phyloP scores from a whole-genome alignment of 2,329 filamentous ascomycete genomes.

The Fusarium solani-melongenae region DNA sequence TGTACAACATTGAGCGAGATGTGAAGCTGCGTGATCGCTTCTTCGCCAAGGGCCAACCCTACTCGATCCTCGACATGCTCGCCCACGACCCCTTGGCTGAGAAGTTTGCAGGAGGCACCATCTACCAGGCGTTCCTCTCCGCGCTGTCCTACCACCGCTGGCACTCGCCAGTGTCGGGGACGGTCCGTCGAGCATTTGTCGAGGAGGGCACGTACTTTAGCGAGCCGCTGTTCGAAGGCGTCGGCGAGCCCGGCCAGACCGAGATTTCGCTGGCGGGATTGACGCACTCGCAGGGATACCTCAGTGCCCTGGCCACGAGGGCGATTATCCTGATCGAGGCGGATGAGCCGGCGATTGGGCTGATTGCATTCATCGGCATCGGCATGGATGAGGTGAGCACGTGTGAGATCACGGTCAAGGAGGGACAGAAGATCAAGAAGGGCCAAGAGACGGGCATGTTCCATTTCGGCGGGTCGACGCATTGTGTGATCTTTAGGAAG shows the following conservation, averaged over 20 bases:
- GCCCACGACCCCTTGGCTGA: conserved; percentile 62
- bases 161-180: conserved; percentile 76
- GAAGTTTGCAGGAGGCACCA: conserved; percentile 70
- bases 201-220: conserved; percentile 76
- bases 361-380: conserved; percentile 77
- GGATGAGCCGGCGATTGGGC: conserved; percentile 72
- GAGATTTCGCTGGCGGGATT: conserved; percentile 57
- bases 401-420: conserved; percentile 75
- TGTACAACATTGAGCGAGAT: conserved; percentile 62
- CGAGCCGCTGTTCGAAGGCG: conserved; percentile 59
- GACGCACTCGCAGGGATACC: conserved; percentile 70
- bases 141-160: conserved; percentile 77
- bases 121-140: conserved; percentile 78
- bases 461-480: conserved; percentile 80
- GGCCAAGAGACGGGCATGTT: conserved; percentile 82
- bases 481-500: conserved; percentile 74
- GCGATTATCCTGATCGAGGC: conserved; percentile 78
- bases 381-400: conserved; percentile 83
- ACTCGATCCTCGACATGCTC: conserved; percentile 74
- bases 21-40: conserved; percentile 70
- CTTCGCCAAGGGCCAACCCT: conserved; percentile 77
- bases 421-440: conserved; percentile 74
- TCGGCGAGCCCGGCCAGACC: conserved; percentile 42
- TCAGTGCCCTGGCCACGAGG: conserved; percentile 74
- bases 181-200: conserved; percentile 66